A percentile compares a stretch with the other conserved stretches of the same genome.
Evolutionary conservation across 1,139 yeast genomes (phyloP).

Genomic region (Blastobotrys serpentis): DNA sequence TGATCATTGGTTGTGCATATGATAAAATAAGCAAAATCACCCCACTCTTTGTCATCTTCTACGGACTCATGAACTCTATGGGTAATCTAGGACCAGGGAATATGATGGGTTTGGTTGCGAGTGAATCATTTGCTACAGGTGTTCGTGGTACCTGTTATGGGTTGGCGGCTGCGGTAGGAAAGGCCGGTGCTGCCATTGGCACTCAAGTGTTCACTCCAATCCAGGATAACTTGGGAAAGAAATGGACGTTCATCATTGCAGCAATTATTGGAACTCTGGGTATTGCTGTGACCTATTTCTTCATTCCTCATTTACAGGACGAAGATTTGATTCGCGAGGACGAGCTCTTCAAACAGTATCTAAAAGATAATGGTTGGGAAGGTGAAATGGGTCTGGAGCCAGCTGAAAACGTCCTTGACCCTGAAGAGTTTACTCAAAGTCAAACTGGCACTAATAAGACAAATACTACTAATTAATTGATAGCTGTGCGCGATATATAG

Average conservation of each 20-base stretch:
- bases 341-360: slow-evolving; percentile 57
- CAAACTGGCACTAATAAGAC: background rate
- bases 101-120: slow-evolving; percentile 64
- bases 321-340: slow-evolving; percentile 70
- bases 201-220: slow-evolving; percentile 49
- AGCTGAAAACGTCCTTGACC: slow-evolving; percentile 4
- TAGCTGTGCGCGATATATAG: too few species aligned
- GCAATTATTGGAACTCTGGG: slow-evolving; percentile 71
- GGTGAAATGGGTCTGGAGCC: slow-evolving; percentile 51
- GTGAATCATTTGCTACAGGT: slow-evolving; percentile 73
- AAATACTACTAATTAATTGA: too few species aligned
- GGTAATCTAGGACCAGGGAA: slow-evolving; percentile 81
- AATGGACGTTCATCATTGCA: slow-evolving; percentile 58
- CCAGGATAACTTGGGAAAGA: slow-evolving; percentile 42
- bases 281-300: slow-evolving; percentile 56
- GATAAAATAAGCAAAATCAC: slow-evolving; percentile 48
- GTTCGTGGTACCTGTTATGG: slow-evolving; percentile 67
- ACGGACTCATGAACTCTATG: slow-evolving; percentile 55
- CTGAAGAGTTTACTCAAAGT: background rate
- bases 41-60: slow-evolving; percentile 57
- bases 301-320: slow-evolving; percentile 64
- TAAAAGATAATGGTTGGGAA: slow-evolving; percentile 64
- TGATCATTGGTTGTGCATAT: slow-evolving; percentile 57
- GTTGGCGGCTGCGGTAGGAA: slow-evolving; percentile 52
- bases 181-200: slow-evolving; percentile 56